phyloP scores from a whole-genome alignment of 1,284 basidiomycete genomes.

The Trametes versicolor region DNA sequence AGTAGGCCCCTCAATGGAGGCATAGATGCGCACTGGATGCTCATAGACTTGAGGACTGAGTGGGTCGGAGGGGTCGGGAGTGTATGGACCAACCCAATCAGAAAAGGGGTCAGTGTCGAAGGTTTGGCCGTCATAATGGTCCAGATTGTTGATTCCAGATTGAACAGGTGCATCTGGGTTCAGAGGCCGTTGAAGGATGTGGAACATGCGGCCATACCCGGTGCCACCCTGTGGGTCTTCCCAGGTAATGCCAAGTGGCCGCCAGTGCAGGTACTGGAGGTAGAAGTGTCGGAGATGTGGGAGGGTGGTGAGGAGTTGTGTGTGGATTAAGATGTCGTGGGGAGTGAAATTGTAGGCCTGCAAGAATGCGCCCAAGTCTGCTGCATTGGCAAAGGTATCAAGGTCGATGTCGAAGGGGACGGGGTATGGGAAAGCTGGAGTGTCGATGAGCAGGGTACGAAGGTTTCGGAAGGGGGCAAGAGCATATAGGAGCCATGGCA shows the following conservation, averaged over 20 bases:
- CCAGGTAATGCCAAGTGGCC: no score
- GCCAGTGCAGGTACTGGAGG: constrained; percentile 5
- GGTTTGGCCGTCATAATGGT: background rate
- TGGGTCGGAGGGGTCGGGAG: background rate
- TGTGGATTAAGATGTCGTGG: background rate
- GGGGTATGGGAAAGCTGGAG: constrained; percentile 6
- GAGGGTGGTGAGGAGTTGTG: background rate
- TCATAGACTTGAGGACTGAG: background rate
- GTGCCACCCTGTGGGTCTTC: no score
- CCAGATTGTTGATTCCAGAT: background rate
- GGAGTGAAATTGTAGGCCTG: background rate
- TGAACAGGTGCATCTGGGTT: no score
- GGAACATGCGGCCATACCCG: no score
- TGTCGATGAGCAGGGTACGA: constrained; percentile 2
- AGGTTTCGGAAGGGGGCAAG: background rate
- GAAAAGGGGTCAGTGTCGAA: background rate
- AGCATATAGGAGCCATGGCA: background rate
- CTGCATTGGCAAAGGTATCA: background rate
- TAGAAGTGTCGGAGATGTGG: constrained; percentile 1
- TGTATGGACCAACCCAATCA: no score
- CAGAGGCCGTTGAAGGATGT: no score
- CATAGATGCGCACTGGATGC: no score
- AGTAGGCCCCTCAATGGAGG: no score
- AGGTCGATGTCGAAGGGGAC: constrained; percentile 6
- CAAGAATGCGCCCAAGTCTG: background rate